Conservation (phyloP, 2,329 filamentous ascomycete species). For the Alternaria solani region DNA sequence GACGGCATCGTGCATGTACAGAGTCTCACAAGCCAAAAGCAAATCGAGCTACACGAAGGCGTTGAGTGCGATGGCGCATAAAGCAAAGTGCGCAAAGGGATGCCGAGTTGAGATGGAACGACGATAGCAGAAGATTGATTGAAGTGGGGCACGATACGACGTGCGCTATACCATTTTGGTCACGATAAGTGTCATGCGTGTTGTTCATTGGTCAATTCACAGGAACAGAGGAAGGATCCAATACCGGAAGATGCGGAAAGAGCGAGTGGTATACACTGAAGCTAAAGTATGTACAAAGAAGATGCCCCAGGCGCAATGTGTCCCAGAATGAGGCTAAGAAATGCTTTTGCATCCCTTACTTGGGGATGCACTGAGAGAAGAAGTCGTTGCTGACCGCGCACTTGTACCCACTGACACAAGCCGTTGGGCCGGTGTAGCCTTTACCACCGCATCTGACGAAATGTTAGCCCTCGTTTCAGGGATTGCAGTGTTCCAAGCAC, state of each 20-base stretch:
- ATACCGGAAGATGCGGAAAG: neutral
- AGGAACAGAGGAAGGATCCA: neutral
- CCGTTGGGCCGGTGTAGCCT: constrained; percentile 27
- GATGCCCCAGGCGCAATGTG: neutral
- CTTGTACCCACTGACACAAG: constrained; percentile 28
- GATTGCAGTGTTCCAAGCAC: neutral
- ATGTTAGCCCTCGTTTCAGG: neutral
- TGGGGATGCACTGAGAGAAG: constrained; percentile 19
- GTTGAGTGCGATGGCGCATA: neutral
- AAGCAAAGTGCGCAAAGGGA: neutral
- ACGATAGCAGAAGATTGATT: neutral
- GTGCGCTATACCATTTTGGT: constrained; percentile 17
- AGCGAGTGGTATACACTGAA: constrained; percentile 13
- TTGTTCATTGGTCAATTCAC: neutral
- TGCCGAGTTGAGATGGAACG: neutral
- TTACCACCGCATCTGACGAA: constrained; percentile 30
- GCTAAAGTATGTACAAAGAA: constrained; percentile 28
- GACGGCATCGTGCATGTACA: constrained; percentile 16
- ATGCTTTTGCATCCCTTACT: neutral
- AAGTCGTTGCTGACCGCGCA: constrained; percentile 15
- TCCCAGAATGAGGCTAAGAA: neutral
- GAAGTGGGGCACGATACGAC: constrained; percentile 12
- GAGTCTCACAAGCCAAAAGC: neutral
- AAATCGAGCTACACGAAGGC: neutral
- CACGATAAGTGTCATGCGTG: neutral